Base-by-base conservation (phyloP, 1,284 basidiomycete genomes). In the Kwoniella shivajii region DNA sequence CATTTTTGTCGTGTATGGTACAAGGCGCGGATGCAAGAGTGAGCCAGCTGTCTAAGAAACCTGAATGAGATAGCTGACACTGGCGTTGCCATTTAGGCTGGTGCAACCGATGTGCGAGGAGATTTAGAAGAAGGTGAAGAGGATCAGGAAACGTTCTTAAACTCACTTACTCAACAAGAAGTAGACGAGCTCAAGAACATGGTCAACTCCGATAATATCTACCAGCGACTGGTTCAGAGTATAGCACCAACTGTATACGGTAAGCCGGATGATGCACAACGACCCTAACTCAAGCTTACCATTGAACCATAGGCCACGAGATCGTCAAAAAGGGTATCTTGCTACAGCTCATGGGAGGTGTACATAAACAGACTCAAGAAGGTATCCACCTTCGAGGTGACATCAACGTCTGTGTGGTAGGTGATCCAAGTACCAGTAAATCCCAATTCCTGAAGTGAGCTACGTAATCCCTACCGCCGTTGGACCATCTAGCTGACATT, bases 261-360 rank as follows among this genome's bases (percentile, higher is more conserved):
- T 73, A 41, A 57, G 74, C 60, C 44, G 11, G 3, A 3, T 10
- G 18, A 13, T 38, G 27, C 2, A 4, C 16, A 20, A 3, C 24
- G 13, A n/a, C n/a, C 24, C 11, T 38, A 31, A 43, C 31, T 24
- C 22, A 13, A 30, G 43, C 54, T 54, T 36, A 56, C 24, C 11
- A 30, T 50, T 45, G 10, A 26, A 50, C 3, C 18, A 24, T 26
- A 80, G 78, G 93, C 0, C 94, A 97, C 75, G 94, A 98, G 72
- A 94, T 97, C 53, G 93, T 97, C 67, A 99, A 99, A 81, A 99
- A 99, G 78, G 96, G 96, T 9, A 84, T 99, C 36, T 80, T 99
- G n/a, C 82, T 99, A 13, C 96, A 99, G 74, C 84, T 99, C 41
- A 92, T 99, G 91, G 95, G 96, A n/a, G 96, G 96, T 42, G 95